Conservation (phyloP, 2,329 filamentous ascomycete genomes). For the Pseudofabraea citricarpa region DNA sequence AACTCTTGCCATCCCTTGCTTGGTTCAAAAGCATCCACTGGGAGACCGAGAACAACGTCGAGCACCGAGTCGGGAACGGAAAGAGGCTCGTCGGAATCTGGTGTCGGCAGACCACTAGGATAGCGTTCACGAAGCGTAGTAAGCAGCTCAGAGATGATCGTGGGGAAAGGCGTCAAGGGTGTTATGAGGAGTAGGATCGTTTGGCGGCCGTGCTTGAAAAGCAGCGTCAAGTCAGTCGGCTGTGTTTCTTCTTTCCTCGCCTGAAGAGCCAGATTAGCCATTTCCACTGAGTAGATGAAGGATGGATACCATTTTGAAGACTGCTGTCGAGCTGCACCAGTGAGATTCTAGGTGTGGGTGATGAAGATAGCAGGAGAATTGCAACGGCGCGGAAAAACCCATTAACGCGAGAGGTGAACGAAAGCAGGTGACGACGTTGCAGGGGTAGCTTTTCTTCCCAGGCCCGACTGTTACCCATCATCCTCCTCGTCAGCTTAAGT, state of each 20-base stretch:
- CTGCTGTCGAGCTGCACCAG: too few relatives aligned
- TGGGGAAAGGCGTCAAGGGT: conserved; percentile 49
- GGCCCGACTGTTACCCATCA: conserved; percentile 6
- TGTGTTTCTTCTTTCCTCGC: conserved; percentile 19
- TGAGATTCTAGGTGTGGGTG: background rate
- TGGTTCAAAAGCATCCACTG: conserved; percentile 40
- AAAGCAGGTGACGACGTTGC: conserved; percentile 2
- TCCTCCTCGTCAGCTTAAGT: conserved; percentile 13
- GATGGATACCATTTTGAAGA: background rate
- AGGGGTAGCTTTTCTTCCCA: conserved; percentile 6
- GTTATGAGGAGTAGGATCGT: conserved; percentile 67
- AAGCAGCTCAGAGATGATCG: conserved; percentile 54
- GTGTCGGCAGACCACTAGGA: conserved; percentile 43
- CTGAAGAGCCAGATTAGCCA: conserved; percentile 10
- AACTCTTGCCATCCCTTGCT: conserved; percentile 44
- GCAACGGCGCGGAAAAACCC: conserved; percentile 3
- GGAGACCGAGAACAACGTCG: conserved; percentile 41
- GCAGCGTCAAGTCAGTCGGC: conserved; percentile 57
- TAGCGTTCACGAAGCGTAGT: conserved; percentile 52
- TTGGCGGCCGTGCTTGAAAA: conserved; percentile 68
- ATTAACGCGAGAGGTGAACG: background rate
- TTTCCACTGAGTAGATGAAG: background rate
- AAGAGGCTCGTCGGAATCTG: conserved; percentile 31
- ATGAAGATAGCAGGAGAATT: background rate
- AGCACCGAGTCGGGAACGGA: conserved; percentile 31